Base-by-base conservation (phyloP, 139 green algal genomes). In the Chlamydomonas urium region DNA sequence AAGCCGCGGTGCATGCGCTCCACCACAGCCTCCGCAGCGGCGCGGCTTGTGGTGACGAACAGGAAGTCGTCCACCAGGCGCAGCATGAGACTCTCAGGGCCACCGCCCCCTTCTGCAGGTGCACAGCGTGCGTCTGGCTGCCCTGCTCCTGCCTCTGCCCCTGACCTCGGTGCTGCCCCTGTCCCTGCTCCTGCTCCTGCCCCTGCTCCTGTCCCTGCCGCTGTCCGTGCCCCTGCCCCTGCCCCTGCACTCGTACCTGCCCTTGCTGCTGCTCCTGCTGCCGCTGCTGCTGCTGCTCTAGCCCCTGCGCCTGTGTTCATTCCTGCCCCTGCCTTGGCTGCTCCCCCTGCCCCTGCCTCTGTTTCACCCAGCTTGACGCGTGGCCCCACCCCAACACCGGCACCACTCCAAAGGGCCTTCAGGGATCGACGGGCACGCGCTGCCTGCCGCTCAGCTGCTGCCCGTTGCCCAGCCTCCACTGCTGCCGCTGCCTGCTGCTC, bases 51-150 rank as follows among this genome's bases (percentile, higher is more conserved):
- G 19, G 89, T 93, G 47, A 97, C 66, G 24, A 93, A 80, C 34
- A 97, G 80, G 58, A 89, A 95, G 73, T 97, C 93, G 60, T 97
- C 93, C 26, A 97, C 82, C 31, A 94, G 79, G 0, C 93, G 83
- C 71, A 95, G 47, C 70, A 96, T 70, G 42, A 93, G 48, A 1
- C 81, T 88, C 57, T 70, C 47, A 35, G 34, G 45, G 23, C 2
- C n/a, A n/a, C n/a, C n/a, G n/a, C n/a, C 56, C 19, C 56, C 19
- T 37, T 8, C 57, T 59, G 33, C 71, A 29, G 42, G 36, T 31
- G 38, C 28, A 1, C 21, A 6, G 3, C 5, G n/a, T 1, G 5
- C 23, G 3, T 17, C 60, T 63, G 56, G 1, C 57, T 31, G 10
- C 28, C 5, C 50, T 70, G 58, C 65, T 56, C 29, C 28, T 69